Conservation (phyloP, 306 rosid genomes). For the Medicago arabica region DNA sequence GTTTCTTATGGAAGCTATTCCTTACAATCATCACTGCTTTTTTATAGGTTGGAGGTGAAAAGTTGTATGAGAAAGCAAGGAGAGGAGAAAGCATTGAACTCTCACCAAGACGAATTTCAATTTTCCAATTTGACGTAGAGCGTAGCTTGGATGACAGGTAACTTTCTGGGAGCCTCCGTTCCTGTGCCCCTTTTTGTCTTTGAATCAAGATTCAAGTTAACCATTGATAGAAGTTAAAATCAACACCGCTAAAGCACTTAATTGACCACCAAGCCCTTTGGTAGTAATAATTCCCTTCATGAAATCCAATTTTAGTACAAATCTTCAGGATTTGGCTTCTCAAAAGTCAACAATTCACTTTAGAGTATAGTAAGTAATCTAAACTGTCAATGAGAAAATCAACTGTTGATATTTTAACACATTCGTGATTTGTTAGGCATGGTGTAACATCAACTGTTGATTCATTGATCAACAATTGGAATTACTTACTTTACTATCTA, state of each 20-base stretch:
- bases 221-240: conserved; percentile 16
- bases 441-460: background rate
- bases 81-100: conserved; percentile 97
- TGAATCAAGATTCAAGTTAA: conserved; percentile 12
- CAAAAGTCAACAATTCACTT: background rate
- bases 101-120: conserved; percentile 87
- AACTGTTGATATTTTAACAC: background rate
- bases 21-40: conserved; percentile 40
- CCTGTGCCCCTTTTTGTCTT: conserved; percentile 11
- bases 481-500: conserved; percentile 1
- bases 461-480: background rate
- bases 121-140: conserved; percentile 85
- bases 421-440: background rate
- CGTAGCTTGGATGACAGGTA: conserved; percentile 96
- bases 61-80: conserved; percentile 95
- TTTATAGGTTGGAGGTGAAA: conserved; percentile 94
- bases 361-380: background rate
- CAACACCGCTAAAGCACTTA: conserved; percentile 14
- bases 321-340: conserved; percentile 11
- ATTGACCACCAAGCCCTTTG: conserved; percentile 20
- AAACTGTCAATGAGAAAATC: background rate
- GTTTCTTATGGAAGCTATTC: conserved; percentile 21
- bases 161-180: conserved; percentile 16
- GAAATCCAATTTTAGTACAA: conserved; percentile 32
- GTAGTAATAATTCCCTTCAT: conserved; percentile 15